Conservation (phyloP, 345 rosid species). For the Isatis tinctoria region DNA sequence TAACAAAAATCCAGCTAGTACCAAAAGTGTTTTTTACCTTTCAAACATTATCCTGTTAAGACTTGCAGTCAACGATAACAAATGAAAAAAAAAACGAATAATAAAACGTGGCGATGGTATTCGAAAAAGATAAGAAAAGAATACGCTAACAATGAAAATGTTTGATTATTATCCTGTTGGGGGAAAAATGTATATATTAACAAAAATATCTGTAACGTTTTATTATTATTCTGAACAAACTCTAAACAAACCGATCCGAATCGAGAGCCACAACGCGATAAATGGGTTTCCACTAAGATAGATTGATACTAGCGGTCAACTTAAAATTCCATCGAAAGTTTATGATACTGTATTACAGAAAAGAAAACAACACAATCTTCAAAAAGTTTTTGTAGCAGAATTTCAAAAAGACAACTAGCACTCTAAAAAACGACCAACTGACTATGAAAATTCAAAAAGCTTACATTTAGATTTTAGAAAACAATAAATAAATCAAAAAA, state of each 20-base stretch:
- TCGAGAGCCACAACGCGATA: neutral
- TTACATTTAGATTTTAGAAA: neutral
- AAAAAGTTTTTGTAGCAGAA: neutral
- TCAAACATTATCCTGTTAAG: slow-evolving; percentile 26
- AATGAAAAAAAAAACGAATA: neutral
- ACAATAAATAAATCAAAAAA: neutral
- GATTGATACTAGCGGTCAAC: slow-evolving; percentile 7
- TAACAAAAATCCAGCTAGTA: slow-evolving; percentile 10
- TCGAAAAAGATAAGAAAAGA: neutral
- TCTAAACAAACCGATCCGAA: neutral
- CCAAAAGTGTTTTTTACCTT: slow-evolving; percentile 12
- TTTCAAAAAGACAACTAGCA: slow-evolving; percentile 13
- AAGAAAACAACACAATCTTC: neutral
- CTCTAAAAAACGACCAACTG: slow-evolving; percentile 4
- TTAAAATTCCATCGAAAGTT: neutral
- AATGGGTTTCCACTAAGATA: neutral
- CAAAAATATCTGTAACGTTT: neutral
- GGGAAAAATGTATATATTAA: neutral
- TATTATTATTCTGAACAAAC: neutral
- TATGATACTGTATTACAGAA: neutral
- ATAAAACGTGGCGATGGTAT: neutral
- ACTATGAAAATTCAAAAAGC: slow-evolving; percentile 17
- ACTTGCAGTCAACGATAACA: slow-evolving; percentile 11
- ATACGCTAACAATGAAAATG: neutral
- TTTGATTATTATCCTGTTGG: neutral